phyloP scores from a whole-genome alignment of 768 basidiomycete species.

The Boletus rubescentipes region DNA sequence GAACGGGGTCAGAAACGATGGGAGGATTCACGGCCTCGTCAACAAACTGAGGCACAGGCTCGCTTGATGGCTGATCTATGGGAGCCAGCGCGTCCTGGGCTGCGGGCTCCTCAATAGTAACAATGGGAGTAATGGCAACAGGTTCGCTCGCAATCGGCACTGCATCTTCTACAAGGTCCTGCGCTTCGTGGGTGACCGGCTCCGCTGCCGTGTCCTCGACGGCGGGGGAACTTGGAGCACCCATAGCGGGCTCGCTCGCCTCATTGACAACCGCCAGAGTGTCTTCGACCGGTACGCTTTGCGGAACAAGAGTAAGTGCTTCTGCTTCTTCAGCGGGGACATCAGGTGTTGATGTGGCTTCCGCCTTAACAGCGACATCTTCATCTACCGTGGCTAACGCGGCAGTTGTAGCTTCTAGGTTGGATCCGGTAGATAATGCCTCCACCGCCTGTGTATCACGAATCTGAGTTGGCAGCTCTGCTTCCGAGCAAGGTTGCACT shows the following conservation, averaged over 20 bases:
- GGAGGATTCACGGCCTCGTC: neutral
- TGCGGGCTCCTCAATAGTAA: conserved; percentile 2
- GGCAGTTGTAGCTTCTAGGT: conserved; percentile 3
- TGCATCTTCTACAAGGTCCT: neutral
- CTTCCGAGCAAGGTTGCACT: neutral
- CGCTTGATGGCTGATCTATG: conserved; percentile 3
- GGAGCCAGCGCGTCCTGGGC: neutral
- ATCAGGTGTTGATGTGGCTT: neutral
- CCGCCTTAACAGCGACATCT: neutral
- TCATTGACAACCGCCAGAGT: neutral
- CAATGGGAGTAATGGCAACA: neutral
- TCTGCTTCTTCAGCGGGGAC: neutral
- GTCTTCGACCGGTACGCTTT: neutral
- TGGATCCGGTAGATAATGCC: neutral
- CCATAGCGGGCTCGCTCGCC: neutral
- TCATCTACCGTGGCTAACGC: neutral
- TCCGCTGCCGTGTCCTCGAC: neutral
- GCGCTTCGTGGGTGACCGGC: neutral
- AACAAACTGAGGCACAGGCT: conserved; percentile 9
- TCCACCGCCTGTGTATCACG: neutral
- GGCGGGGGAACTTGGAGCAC: too few species aligned
- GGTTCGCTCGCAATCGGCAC: neutral
- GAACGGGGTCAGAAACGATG: neutral
- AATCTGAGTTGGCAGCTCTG: conserved; percentile 8
- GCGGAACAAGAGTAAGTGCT: neutral